phyloP scores from a whole-genome alignment of 2,329 filamentous ascomycete genomes.

The Aspergillus sp. region DNA sequence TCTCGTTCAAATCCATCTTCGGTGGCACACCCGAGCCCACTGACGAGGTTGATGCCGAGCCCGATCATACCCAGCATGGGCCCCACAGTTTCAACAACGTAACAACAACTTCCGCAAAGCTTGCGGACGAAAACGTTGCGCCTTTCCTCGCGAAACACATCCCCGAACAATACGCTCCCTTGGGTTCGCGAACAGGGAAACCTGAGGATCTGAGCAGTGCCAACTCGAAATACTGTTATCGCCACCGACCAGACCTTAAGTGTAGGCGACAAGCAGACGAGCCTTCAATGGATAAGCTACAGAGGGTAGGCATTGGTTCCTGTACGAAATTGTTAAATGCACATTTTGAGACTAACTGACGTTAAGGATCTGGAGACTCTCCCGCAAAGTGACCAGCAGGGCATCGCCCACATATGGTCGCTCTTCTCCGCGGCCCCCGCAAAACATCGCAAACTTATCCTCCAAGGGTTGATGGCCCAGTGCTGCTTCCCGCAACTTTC shows the following conservation, averaged over 20 bases:
- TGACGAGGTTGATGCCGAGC: slow-evolving; percentile 18
- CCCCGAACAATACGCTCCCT: slow-evolving; percentile 79
- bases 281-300: slow-evolving; percentile 91
- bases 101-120: slow-evolving; percentile 51
- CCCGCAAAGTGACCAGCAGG: slow-evolving; percentile 82
- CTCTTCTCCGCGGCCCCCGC: slow-evolving; percentile 92
- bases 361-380: slow-evolving; percentile 74
- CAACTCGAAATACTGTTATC: slow-evolving; percentile 93
- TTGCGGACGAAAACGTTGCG: slow-evolving; percentile 74
- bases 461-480: slow-evolving; percentile 92
- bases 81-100: slow-evolving; percentile 32
- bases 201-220: slow-evolving; percentile 43
- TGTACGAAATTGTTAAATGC: neutral
- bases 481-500: slow-evolving; percentile 98
- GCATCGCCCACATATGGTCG: slow-evolving; percentile 96
- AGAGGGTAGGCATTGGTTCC: slow-evolving; percentile 60
- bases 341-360: slow-evolving; percentile 1
- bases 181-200: slow-evolving; percentile 47
- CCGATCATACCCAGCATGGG: slow-evolving; percentile 21
- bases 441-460: slow-evolving; percentile 92
- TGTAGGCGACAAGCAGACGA: slow-evolving; percentile 92
- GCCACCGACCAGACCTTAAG: slow-evolving; percentile 89
- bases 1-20: slow-evolving; percentile 20
- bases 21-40: slow-evolving; percentile 14
- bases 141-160: slow-evolving; percentile 92